Base-by-base conservation (phyloP, 2,329 filamentous ascomycete species). In the Ceratocystis destructans region DNA sequence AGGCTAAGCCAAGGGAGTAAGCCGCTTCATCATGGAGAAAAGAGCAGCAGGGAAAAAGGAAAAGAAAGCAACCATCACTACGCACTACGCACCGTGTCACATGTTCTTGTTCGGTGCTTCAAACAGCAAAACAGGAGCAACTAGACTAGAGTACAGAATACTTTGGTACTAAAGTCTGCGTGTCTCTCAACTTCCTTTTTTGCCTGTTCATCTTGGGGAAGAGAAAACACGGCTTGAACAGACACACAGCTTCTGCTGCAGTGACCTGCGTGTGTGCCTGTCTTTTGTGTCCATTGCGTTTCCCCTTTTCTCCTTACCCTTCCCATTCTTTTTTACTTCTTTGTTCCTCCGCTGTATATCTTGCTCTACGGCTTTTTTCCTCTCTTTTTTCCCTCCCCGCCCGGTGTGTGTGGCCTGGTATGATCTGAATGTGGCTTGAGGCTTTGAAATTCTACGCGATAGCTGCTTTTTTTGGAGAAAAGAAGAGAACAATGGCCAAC, bases 201-300 rank as follows among this genome's bases (percentile, higher is more conserved):
- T 15, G 37, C 37, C 20, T 48, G 20, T 48, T 48, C 20, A 7
- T 48, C 46, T 48, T 20, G 22, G n/a, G 20, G 48, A 50, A 50
- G 48, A 50, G 48, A 20, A 50, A 50, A 50, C 48, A 50, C 48
- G 22, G 48, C 8, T 12, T 50, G 17, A 50, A 25, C n/a, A 50
- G 22, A 41, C 37, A 15, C 37, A 41, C 37, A 41, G 37, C 37
- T 41, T 15, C 48, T 50, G 37, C 48, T 50, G 48, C 48, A 50
- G 48, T 50, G 48, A 22, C 48, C 48, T 50, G 53, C 28, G 53
- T 57, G 53, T 57, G 53, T 57, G 53, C 28, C 53, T 57, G 53
- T 15, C 53, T 57, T 17, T 33, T 57, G 22, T 57, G 25, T 12
- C 53, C 28, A 31, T 57, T 57, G 12, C 17, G 53, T 57, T 31